Percentiles rank a stretch among this genome's conserved stretches.
Evolutionary conservation across 75 land plant genomes (phyloP).

Genomic region (Selaginella tamariscina): DNA sequence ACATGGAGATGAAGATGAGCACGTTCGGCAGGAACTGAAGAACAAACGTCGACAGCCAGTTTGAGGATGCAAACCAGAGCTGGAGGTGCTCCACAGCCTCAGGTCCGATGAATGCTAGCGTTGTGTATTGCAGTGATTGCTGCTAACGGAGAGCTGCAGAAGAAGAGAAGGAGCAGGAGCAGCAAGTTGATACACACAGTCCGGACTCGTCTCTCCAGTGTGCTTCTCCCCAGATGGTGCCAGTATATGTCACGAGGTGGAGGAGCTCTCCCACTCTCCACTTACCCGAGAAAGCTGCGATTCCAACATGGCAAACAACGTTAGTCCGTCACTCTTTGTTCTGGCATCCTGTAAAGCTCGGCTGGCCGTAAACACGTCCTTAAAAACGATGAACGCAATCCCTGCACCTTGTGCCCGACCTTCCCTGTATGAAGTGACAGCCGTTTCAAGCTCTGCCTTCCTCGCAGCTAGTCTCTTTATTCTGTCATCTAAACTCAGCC

Average conservation of each 20-base stretch:
- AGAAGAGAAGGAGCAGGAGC: conserved; percentile 56
- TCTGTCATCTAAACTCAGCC: conserved; percentile 30
- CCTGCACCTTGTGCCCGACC: conserved; percentile 68
- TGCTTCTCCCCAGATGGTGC: conserved; percentile 69
- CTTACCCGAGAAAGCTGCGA: conserved; percentile 43
- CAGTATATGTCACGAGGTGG: conserved; percentile 81
- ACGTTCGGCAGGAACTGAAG: conserved; percentile 80
- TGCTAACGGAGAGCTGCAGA: conserved; percentile 74
- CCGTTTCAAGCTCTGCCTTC: conserved; percentile 36
- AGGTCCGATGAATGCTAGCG: conserved; percentile 57
- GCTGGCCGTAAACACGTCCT: conserved; percentile 63
- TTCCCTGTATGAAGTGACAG: conserved; percentile 44
- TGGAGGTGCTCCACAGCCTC: conserved; percentile 75
- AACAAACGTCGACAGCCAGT: conserved; percentile 51
- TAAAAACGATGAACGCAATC: conserved; percentile 74
- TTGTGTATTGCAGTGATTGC: conserved; percentile 53
- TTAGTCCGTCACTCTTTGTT: conserved; percentile 32
- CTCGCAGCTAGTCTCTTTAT: conserved; percentile 37
- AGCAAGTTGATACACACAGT: conserved; percentile 49
- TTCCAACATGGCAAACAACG: conserved; percentile 51
- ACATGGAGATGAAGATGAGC: conserved; percentile 80
- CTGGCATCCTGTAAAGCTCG: conserved; percentile 61
- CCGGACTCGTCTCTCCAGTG: conserved; percentile 37
- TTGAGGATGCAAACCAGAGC: conserved; percentile 57
- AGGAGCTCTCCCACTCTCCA: conserved; percentile 87